These are phyloP conservation scores for Luffa acutangula DNA, from an alignment of 306 rosid species.

Conservation along the genomic window DNA sequence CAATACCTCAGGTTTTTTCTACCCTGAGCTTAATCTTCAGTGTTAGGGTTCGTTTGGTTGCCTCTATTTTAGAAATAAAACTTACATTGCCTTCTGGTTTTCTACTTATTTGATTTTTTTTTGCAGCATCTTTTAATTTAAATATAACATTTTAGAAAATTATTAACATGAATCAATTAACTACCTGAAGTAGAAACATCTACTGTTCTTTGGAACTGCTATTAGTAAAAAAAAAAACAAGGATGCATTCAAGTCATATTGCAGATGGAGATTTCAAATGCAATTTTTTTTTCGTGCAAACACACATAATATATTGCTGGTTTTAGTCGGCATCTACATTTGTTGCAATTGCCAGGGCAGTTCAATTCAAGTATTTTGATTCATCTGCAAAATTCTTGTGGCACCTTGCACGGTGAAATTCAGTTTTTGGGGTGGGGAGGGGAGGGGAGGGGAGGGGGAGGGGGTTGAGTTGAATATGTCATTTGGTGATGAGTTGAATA, in stretches of 20 bases:
- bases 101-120: not conserved
- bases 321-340: not conserved
- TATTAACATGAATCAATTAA: too few relatives aligned
- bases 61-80: not conserved
- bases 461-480: too few relatives aligned
- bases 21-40: not conserved
- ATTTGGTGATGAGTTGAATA: too few relatives aligned
- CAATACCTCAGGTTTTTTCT: constrained; percentile 73
- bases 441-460: too few relatives aligned
- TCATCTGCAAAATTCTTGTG: not conserved
- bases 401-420: constrained; percentile 56
- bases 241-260: too few relatives aligned
- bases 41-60: not conserved
- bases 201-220: too few relatives aligned
- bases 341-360: not conserved
- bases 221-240: too few relatives aligned
- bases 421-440: constrained; percentile 15
- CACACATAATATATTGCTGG: not conserved
- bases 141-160: too few relatives aligned
- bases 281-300: too few relatives aligned
- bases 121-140: too few relatives aligned
- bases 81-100: not conserved
- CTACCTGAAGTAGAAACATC: too few relatives aligned
- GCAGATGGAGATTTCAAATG: too few relatives aligned
- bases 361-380: not conserved